Conservation (phyloP, 2,329 filamentous ascomycete species). For the Exophiala xenobiotica region DNA sequence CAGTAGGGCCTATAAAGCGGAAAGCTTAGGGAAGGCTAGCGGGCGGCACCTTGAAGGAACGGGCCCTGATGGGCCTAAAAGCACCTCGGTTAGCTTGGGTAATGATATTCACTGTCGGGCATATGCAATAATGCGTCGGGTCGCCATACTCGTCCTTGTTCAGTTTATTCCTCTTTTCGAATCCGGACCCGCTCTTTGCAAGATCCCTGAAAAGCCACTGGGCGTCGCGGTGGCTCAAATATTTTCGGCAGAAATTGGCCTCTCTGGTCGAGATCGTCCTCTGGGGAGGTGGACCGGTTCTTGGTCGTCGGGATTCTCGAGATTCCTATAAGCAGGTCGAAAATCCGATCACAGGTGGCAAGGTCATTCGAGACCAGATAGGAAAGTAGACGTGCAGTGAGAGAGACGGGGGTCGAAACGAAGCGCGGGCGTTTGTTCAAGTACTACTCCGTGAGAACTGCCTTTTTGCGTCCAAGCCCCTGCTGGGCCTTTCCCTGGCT, state of each 20-base stretch:
- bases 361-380: conserved; percentile 1
- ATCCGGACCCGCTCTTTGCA: conserved; percentile 16
- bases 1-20: conserved; percentile 19
- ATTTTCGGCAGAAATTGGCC: conserved; percentile 18
- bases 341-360: neutral
- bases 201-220: conserved; percentile 20
- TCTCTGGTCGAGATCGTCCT: conserved; percentile 16
- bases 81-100: conserved; percentile 12
- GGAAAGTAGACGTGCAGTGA: conserved; percentile 3
- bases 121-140: conserved; percentile 9
- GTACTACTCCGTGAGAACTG: conserved; percentile 15
- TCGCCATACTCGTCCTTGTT: conserved; percentile 12
- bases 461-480: conserved; percentile 4
- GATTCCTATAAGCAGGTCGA: neutral
- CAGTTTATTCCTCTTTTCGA: conserved; percentile 18
- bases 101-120: conserved; percentile 9
- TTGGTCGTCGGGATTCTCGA: neutral
- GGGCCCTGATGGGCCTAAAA: conserved; percentile 25
- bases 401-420: conserved; percentile 4
- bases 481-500: conserved; percentile 5
- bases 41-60: conserved; percentile 22
- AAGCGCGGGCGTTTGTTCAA: conserved; percentile 16
- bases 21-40: conserved; percentile 21
- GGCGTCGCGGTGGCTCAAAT: conserved; percentile 5
- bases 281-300: conserved; percentile 2